These are phyloP conservation scores for Neostapfia colusana DNA, from an alignment of 176 grass and related monocot species.

Conservation along the genomic window DNA sequence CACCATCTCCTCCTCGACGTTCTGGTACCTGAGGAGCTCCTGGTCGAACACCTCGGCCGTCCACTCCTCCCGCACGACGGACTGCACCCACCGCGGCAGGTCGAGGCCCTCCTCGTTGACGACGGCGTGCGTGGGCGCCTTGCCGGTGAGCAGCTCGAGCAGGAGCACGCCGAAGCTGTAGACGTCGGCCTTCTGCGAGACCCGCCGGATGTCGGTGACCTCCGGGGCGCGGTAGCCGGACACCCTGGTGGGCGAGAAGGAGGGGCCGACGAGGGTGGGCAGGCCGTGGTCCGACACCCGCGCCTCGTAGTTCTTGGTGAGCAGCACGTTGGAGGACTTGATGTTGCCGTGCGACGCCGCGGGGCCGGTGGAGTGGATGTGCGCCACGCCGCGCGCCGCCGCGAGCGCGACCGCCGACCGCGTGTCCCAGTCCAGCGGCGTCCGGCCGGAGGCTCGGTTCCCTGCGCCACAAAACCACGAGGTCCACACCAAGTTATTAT, in stretches of 20 bases:
- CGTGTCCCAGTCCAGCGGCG: constrained; percentile 90
- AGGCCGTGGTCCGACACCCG: constrained; percentile 96
- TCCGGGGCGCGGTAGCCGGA: constrained; percentile 94
- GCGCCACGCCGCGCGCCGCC: constrained; percentile 58
- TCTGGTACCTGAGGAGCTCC: constrained; percentile 88
- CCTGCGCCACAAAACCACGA: constrained; percentile 42
- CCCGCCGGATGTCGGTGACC: constrained; percentile 74
- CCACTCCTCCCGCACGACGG: constrained; percentile 90
- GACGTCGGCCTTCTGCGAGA: constrained; percentile 85
- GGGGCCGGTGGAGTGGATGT: constrained; percentile 75
- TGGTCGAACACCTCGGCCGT: constrained; percentile 92
- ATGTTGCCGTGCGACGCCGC: constrained; percentile 95
- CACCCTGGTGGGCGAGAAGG: constrained; percentile 56
- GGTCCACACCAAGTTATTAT: background rate
- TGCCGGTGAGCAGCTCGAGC: constrained; percentile 91
- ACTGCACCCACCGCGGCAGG: constrained; percentile 94
- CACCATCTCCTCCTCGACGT: constrained; percentile 96
- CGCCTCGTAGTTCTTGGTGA: constrained; percentile 78
- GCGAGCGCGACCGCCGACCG: constrained; percentile 67
- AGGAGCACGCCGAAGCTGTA: constrained; percentile 89
- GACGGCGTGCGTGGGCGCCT: constrained; percentile 87
- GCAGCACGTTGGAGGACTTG: constrained; percentile 97
- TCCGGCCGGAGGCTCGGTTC: constrained; percentile 76
- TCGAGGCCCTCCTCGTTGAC: constrained; percentile 92
- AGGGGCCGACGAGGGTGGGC: constrained; percentile 60